These are phyloP conservation scores for Myochromella boudieri DNA, from an alignment of 768 basidiomycete species.

Conservation along the genomic window DNA sequence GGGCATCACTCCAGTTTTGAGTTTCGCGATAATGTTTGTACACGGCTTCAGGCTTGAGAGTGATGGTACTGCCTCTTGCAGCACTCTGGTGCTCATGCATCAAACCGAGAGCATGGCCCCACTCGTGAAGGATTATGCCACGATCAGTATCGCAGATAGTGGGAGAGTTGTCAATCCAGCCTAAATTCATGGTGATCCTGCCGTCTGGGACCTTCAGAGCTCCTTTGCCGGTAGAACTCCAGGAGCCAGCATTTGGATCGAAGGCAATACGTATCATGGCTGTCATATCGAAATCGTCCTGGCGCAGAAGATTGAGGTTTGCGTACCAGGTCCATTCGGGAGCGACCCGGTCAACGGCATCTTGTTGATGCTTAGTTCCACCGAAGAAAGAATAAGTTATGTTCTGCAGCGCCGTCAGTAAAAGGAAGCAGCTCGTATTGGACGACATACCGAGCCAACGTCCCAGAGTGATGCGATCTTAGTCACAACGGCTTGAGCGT, in stretches of 20 bases:
- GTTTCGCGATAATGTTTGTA: conserved; percentile 3
- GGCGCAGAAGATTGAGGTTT: conserved; percentile 9
- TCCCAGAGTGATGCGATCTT: background rate
- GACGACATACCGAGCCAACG: background rate
- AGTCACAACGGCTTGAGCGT: background rate
- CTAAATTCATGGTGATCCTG: conserved; percentile 18
- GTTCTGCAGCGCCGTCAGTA: background rate
- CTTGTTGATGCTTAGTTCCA: conserved; percentile 17
- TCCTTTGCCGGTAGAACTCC: conserved; percentile 18
- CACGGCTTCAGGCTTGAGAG: conserved; percentile 14
- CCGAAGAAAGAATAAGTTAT: conserved; percentile 13
- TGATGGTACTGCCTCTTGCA: conserved; percentile 14
- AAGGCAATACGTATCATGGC: conserved; percentile 18
- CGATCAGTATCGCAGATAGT: conserved; percentile 9
- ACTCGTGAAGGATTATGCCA: conserved; percentile 25
- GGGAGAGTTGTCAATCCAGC: conserved; percentile 11
- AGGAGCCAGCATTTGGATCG: conserved; percentile 8
- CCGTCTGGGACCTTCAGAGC: conserved; percentile 3
- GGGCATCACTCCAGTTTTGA: conserved; percentile 3
- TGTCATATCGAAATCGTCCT: background rate
- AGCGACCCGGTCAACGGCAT: conserved; percentile 11
- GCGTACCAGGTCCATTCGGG: conserved; percentile 16
- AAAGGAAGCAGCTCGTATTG: background rate
- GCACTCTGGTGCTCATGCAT: conserved; percentile 28
- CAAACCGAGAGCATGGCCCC: conserved; percentile 25